Conservation (phyloP, 345 rosid genomes). For the Acer yangbiense region DNA sequence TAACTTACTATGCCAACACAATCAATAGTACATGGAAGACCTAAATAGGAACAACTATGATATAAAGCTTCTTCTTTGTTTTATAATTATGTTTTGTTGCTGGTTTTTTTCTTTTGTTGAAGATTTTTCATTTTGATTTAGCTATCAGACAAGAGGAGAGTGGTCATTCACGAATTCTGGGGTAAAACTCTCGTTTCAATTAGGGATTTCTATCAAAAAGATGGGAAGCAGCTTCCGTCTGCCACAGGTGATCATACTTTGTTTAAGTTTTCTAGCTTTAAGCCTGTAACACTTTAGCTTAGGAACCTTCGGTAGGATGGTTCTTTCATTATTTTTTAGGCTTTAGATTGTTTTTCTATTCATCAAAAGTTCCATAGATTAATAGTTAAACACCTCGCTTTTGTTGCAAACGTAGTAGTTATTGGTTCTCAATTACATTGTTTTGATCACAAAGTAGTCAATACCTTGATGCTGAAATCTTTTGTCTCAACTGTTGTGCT, state of each 20-base stretch:
- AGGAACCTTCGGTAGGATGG: background rate
- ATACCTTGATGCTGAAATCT: constrained; percentile 8
- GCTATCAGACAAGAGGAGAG: constrained; percentile 63
- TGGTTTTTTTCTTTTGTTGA: constrained; percentile 4
- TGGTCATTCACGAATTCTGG: constrained; percentile 42
- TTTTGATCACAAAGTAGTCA: background rate
- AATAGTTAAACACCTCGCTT: background rate
- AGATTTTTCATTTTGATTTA: constrained; percentile 29
- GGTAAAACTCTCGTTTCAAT: constrained; percentile 55
- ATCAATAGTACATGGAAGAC: background rate
- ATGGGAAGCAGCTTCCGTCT: constrained; percentile 49
- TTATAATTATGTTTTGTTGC: background rate
- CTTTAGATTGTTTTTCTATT: background rate
- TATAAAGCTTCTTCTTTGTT: background rate
- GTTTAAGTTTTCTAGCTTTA: background rate
- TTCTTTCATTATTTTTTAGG: background rate
- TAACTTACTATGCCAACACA: too few relatives aligned
- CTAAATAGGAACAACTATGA: background rate
- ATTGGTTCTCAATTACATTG: background rate
- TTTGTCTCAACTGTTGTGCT: constrained; percentile 20
- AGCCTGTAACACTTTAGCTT: background rate
- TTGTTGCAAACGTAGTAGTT: constrained; percentile 10
- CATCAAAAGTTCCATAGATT: background rate
- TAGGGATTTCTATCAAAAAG: constrained; percentile 47
- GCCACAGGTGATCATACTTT: constrained; percentile 44